Evolutionary conservation across 2,329 filamentous ascomycete genomes (phyloP).

Genomic region (Sphaerulina vaccinii): DNA sequence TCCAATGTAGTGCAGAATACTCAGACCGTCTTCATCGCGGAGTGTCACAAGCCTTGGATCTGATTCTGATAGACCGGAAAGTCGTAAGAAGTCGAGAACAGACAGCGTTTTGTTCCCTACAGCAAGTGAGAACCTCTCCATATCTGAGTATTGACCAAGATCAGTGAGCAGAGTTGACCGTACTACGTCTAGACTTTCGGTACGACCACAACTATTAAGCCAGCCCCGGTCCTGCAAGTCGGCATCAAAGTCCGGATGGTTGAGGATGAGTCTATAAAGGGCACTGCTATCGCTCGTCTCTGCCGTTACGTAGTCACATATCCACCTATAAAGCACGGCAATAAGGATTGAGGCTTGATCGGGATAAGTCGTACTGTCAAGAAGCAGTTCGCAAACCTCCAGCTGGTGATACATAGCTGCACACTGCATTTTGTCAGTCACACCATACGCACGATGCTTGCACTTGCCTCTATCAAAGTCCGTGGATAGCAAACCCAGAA

Average conservation of each 20-base stretch:
- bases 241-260: conserved; percentile 58
- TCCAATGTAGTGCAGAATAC: neutral
- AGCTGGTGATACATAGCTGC: neutral
- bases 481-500: no score
- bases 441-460: neutral
- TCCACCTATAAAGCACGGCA: conserved; percentile 1
- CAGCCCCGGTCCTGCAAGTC: neutral
- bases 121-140: no score
- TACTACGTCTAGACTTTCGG: neutral
- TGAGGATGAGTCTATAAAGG: conserved; percentile 64
- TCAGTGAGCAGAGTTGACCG: neutral
- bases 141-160: no score
- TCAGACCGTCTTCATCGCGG: neutral
- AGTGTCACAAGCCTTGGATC: no score
- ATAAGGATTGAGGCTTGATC: neutral
- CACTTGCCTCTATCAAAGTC: neutral
- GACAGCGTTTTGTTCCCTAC: no score
- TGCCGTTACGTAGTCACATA: no score
- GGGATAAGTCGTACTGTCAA: neutral
- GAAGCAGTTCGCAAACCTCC: neutral
- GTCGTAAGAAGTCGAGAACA: no score
- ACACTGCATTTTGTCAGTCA: neutral
- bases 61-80: no score
- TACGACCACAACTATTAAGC: no score
- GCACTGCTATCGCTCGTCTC: conserved; percentile 43